Base-by-base conservation (phyloP, 2,329 filamentous ascomycete species). In the Apiospora malaysiana region DNA sequence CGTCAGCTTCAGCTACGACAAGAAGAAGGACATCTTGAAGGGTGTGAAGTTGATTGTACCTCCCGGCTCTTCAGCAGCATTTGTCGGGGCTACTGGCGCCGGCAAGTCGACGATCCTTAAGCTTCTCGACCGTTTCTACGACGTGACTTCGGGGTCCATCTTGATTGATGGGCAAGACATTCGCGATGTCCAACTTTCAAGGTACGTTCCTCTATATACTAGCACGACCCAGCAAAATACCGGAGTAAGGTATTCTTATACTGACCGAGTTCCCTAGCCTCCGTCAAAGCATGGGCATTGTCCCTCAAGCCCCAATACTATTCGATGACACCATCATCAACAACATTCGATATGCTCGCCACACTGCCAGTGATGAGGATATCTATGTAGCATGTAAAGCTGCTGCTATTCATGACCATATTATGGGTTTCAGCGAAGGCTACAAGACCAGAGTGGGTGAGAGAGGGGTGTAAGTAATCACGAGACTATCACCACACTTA, bases 81-180 rank as follows among this genome's bases (percentile, higher is more conserved):
- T 90, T 78, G 88, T 90, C 10, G 88, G 89, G 14, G 84, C 87
- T 63, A 90, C 88, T 14, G 88, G 88, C 27, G 87, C 88, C 14
- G 85, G 85, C 43, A 86, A 86, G 72, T 86, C 85, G 8, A 86
- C 85, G 2, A 84, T 82, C 43, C 77, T 86, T 9, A 85, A 84
- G 71, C 83, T 87, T 0, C 80, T 87, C 9, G 85, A 85, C 77
- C 85, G 85, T 14, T 87, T 86, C 77, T 87, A 87, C 74, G 84
- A 87, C 70, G 82, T 85, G 7, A 81, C 80, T 1, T 79, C 78
- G 7, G 86, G 85, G 7, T 82, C 81, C 3, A 82, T 87, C 70
- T 79, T 81, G 6, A 81, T 87, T 37, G 83, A 87, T 68, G 83
- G 83, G 0, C 80, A 84, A 16, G 83, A 86, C 43, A 78, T 87